Evolutionary conservation across 306 rosid genomes (phyloP).

Genomic region (Begonia masoniana): DNA sequence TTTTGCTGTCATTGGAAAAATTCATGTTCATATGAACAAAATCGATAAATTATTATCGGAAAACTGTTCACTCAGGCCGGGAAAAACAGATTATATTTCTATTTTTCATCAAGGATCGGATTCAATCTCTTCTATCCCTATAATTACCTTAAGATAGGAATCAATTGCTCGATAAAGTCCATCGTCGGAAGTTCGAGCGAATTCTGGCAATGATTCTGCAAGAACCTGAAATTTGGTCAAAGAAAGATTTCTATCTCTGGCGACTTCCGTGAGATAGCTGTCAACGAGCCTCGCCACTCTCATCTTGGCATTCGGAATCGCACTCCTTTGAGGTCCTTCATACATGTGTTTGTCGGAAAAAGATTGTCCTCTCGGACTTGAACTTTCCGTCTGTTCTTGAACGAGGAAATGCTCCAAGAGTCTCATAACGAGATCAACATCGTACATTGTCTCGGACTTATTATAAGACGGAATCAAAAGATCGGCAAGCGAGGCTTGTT

Average conservation of each 20-base stretch:
- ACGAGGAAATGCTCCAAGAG: conserved; percentile 81
- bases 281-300: conserved; percentile 57
- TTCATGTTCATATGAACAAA: too few species aligned
- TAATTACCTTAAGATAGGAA: conserved; percentile 24
- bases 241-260: conserved; percentile 49
- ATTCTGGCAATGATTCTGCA: conserved; percentile 25
- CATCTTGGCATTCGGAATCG: conserved; percentile 24
- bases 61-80: too few species aligned
- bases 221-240: conserved; percentile 38
- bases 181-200: conserved; percentile 20
- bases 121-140: too few species aligned
- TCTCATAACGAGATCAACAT: conserved; percentile 37
- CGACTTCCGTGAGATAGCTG: conserved; percentile 44
- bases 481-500: conserved; percentile 34
- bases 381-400: conserved; percentile 76
- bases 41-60: too few species aligned
- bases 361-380: conserved; percentile 42
- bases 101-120: too few species aligned
- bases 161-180: conserved; percentile 27
- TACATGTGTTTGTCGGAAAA: conserved; percentile 42
- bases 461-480: conserved; percentile 45
- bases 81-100: too few species aligned
- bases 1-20: too few species aligned
- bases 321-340: conserved; percentile 16
- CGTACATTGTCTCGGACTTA: conserved; percentile 26